phyloP scores from a whole-genome alignment of 495 filamentous ascomycete genomes.

The Trichoderma reesei region DNA sequence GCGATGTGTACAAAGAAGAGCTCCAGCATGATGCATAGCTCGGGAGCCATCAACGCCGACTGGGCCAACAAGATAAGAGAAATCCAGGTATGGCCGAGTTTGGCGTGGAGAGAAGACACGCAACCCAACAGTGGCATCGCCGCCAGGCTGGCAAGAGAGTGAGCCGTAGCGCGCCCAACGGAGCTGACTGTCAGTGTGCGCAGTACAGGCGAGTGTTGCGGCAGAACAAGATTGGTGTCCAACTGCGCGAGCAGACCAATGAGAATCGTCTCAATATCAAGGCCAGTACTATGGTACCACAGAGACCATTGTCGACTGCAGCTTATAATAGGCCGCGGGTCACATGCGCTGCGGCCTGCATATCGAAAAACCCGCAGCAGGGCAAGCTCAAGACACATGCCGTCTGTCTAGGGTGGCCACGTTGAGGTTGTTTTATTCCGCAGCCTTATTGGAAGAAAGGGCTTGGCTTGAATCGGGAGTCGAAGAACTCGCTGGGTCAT shows the following conservation, averaged over 20 bases:
- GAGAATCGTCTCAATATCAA: not conserved
- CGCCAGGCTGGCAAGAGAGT: not conserved
- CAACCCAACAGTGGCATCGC: not conserved
- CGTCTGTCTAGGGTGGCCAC: not conserved
- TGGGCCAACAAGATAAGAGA: not conserved
- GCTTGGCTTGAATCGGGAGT: too few species aligned
- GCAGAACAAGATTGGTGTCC: not conserved
- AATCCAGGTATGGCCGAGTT: not conserved
- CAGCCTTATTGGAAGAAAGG: too few species aligned
- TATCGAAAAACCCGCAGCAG: not conserved
- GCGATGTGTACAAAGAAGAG: not conserved
- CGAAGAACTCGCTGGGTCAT: too few species aligned
- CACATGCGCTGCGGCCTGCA: conserved; percentile 1
- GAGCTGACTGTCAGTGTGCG: not conserved
- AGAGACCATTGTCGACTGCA: not conserved
- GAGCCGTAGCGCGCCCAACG: not conserved
- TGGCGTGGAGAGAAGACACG: not conserved
- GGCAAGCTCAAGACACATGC: not conserved
- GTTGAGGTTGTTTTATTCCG: not conserved
- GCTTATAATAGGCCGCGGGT: not conserved
- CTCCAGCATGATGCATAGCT: not conserved
- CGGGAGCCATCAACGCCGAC: not conserved
- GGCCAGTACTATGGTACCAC: conserved; percentile 4
- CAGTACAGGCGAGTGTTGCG: not conserved
- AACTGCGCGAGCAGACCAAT: not conserved